Conservation (phyloP, 495 filamentous ascomycete species). For the Aspergillus taichungensis region DNA sequence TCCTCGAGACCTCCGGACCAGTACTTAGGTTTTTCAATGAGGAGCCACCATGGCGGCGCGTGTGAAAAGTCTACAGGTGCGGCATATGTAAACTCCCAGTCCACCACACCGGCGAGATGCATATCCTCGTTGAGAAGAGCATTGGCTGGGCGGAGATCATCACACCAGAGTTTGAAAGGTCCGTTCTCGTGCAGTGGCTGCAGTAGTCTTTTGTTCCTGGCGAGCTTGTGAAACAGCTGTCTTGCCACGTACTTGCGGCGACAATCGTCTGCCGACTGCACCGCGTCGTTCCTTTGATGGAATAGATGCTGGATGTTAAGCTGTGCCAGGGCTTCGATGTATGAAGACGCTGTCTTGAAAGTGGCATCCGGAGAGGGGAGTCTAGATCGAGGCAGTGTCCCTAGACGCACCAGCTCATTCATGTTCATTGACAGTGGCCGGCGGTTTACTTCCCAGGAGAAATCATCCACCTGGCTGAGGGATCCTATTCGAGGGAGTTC, state of each 20-base stretch:
- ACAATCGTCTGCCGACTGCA: slow-evolving; percentile 26
- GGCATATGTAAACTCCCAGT: too few relatives aligned
- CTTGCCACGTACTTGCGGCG: slow-evolving; percentile 34
- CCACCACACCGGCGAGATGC: slow-evolving; percentile 2
- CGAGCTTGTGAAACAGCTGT: slow-evolving; percentile 26
- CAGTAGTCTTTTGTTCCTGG: slow-evolving; percentile 13
- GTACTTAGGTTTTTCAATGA: slow-evolving; percentile 24
- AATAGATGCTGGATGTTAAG: slow-evolving; percentile 31
- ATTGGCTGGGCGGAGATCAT: slow-evolving; percentile 18
- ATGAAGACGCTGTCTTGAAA: slow-evolving; percentile 24
- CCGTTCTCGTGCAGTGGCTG: neutral
- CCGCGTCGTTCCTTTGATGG: slow-evolving; percentile 31
- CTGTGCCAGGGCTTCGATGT: slow-evolving; percentile 29
- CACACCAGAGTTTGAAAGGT: slow-evolving; percentile 12
- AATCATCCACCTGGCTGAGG: slow-evolving; percentile 15
- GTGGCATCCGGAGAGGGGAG: slow-evolving; percentile 23
- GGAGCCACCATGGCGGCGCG: slow-evolving; percentile 36
- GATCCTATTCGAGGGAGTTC: slow-evolving; percentile 29
- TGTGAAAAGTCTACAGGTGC: slow-evolving; percentile 20
- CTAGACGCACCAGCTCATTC: slow-evolving; percentile 24
- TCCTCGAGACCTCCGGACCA: slow-evolving; percentile 20
- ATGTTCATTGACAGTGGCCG: slow-evolving; percentile 18
- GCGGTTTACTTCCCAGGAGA: slow-evolving; percentile 10
- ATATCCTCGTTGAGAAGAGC: slow-evolving; percentile 10
- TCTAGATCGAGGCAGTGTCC: slow-evolving; percentile 20